A percentile compares a stretch with the other conserved stretches of the same genome.
phyloP scores from a whole-genome alignment of 1,139 yeast species.

The Lodderomyces oxycetoniae region DNA sequence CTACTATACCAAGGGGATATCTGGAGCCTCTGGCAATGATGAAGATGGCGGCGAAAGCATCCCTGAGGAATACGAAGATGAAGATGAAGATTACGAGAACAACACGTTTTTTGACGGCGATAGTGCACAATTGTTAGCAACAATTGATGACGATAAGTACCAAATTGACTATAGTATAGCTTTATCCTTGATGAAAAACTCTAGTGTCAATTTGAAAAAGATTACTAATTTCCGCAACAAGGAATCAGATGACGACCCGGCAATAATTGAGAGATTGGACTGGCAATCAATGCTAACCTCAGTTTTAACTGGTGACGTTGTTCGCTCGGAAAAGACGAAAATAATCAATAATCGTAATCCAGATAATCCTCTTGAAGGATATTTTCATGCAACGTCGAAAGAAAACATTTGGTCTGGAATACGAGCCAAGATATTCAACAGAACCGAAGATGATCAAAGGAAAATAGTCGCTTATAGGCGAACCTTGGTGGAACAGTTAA shows the following conservation, averaged over 20 bases:
- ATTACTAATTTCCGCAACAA: constrained; percentile 40
- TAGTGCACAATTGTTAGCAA: constrained; percentile 36
- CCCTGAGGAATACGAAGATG: constrained; percentile 15
- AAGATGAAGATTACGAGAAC: constrained; percentile 18
- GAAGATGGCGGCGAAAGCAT: constrained; percentile 11
- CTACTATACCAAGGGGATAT: constrained; percentile 60
- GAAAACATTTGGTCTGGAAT: constrained; percentile 81
- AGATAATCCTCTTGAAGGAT: constrained; percentile 43
- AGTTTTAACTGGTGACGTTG: constrained; percentile 92
- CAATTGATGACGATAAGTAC: constrained; percentile 40
- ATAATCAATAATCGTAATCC: constrained; percentile 48
- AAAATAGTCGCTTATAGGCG: constrained; percentile 68
- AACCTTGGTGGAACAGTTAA: constrained; percentile 65
- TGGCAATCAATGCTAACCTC: constrained; percentile 95
- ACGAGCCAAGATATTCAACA: constrained; percentile 74
- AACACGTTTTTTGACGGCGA: constrained; percentile 21
- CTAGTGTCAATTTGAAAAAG: constrained; percentile 33
- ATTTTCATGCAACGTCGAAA: constrained; percentile 54
- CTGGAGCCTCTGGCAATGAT: constrained; percentile 39
- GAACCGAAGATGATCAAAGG: constrained; percentile 77
- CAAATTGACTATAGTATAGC: constrained; percentile 41
- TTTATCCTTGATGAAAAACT: constrained; percentile 31
- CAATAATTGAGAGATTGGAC: constrained; percentile 75
- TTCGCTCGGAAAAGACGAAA: constrained; percentile 83
- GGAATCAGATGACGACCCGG: constrained; percentile 57